Evolutionary conservation across 2,329 filamentous ascomycete genomes (phyloP).

Genomic region (Pezicula radicicola): DNA sequence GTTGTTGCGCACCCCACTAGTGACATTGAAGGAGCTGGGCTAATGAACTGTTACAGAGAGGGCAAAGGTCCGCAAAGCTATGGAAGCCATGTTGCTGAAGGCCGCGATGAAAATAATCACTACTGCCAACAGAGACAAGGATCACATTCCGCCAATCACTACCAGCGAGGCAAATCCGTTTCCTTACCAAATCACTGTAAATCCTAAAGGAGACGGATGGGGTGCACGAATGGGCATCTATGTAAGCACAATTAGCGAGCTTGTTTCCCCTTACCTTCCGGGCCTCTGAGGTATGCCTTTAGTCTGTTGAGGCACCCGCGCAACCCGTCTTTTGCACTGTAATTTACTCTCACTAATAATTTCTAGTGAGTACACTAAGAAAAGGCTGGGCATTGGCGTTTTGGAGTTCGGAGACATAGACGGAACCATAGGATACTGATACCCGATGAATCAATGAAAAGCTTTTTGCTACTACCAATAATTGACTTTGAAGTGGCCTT

Average conservation of each 20-base stretch:
- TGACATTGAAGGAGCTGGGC: not conserved
- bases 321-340: too few species aligned
- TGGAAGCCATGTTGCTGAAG: slow-evolving; percentile 85
- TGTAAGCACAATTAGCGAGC: not conserved
- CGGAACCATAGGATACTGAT: not conserved
- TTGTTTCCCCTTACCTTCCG: too few species aligned
- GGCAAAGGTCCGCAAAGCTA: slow-evolving; percentile 82
- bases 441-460: not conserved
- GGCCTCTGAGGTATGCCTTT: too few species aligned
- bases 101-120: slow-evolving; percentile 87
- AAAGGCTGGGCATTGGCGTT: not conserved
- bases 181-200: slow-evolving; percentile 88
- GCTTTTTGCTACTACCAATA: too few species aligned
- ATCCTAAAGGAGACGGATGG: slow-evolving; percentile 79
- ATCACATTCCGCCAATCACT: slow-evolving; percentile 95
- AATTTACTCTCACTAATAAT: too few species aligned
- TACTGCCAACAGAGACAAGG: slow-evolving; percentile 83
- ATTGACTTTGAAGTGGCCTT: too few species aligned
- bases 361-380: not conserved
- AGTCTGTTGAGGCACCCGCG: too few species aligned
- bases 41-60: slow-evolving; percentile 55
- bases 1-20: slow-evolving; percentile 24
- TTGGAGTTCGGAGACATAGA: slow-evolving; percentile 1
- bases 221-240: slow-evolving; percentile 70
- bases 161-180: slow-evolving; percentile 91